Conservation (phyloP, 2,329 filamentous ascomycete genomes). For the Cladophialophora carrionii region DNA sequence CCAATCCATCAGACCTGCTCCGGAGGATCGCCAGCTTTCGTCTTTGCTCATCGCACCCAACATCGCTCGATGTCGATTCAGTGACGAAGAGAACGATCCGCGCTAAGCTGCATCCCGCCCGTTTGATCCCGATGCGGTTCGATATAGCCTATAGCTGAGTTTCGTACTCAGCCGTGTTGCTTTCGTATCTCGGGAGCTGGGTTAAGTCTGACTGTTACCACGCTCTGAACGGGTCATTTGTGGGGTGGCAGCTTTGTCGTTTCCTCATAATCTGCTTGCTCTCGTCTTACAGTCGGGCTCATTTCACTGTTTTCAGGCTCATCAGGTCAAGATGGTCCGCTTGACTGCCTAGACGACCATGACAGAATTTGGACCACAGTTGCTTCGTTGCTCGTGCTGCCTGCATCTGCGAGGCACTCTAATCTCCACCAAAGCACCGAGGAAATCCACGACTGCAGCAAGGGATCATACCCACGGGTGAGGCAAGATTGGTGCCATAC, state of each 20-base stretch:
- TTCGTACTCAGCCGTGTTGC: background rate
- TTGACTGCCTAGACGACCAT: background rate
- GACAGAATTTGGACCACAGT: background rate
- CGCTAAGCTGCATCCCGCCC: background rate
- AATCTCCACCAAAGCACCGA: background rate
- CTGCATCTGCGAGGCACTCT: background rate
- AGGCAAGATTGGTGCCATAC: background rate
- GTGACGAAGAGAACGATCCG: background rate
- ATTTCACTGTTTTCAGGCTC: background rate
- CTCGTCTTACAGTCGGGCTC: background rate
- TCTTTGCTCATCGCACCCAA: background rate
- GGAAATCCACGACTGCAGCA: background rate
- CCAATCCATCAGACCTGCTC: background rate
- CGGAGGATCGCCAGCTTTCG: background rate
- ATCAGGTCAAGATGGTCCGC: too few relatives aligned
- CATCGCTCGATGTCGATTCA: background rate
- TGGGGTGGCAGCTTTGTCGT: too few relatives aligned
- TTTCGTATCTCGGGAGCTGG: background rate
- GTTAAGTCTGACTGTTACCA: background rate
- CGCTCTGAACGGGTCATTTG: background rate
- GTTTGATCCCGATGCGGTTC: background rate
- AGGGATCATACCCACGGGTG: background rate
- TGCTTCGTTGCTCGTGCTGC: background rate
- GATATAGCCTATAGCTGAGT: background rate
- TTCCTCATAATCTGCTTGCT: background rate